phyloP scores from a whole-genome alignment of 108 stramenopile species.

The Skeletonema costatum region DNA sequence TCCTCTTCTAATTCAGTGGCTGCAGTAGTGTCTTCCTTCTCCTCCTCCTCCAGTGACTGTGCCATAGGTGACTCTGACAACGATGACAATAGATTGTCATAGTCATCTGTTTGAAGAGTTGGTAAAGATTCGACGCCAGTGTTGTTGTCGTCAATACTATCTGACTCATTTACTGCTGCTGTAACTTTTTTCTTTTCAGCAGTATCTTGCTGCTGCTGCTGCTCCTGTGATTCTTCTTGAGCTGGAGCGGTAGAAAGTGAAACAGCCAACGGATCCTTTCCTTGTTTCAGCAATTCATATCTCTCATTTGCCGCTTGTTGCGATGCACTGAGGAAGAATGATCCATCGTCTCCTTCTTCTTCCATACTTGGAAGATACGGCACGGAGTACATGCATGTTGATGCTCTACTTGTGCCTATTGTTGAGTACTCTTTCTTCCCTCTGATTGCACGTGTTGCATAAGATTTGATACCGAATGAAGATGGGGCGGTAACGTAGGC shows the following conservation, averaged over 20 bases:
- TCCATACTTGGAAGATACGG: neutral
- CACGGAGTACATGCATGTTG: neutral
- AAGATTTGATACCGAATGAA: neutral
- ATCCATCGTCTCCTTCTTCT: neutral
- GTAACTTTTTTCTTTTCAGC: neutral
- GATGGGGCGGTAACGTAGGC: neutral
- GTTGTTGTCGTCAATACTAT: neutral
- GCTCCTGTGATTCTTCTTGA: neutral
- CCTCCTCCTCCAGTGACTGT: neutral
- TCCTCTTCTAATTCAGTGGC: too few relatives aligned
- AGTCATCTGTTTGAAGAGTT: neutral
- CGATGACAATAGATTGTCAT: neutral
- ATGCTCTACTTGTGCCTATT: neutral
- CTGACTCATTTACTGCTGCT: neutral
- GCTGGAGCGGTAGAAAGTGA: neutral
- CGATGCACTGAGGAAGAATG: neutral
- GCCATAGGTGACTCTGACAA: neutral
- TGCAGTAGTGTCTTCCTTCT: neutral
- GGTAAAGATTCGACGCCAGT: neutral
- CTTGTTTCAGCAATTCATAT: neutral
- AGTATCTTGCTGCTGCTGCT: neutral
- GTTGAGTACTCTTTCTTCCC: neutral
- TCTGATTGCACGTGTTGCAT: neutral
- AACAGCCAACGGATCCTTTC: neutral
- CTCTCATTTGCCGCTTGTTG: neutral